Evolutionary conservation across 2,329 filamentous ascomycete genomes (phyloP).

Genomic region (Cercospora sp.): DNA sequence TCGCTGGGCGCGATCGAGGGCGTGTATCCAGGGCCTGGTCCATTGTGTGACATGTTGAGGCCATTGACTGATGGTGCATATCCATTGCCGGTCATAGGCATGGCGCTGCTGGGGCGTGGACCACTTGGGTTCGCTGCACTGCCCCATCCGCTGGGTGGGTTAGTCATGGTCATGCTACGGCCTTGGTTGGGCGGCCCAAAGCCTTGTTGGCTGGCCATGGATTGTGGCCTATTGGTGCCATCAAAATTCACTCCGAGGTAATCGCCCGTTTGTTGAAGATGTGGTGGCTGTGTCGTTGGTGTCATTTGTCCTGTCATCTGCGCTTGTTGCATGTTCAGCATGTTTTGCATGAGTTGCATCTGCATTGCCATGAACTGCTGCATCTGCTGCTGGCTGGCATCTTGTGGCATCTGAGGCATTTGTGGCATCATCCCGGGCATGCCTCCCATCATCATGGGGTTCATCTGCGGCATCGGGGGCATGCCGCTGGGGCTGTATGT

Average conservation of each 20-base stretch:
- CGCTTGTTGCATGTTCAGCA: slow-evolving; percentile 41
- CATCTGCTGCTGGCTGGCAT: slow-evolving; percentile 37
- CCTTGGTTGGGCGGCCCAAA: slow-evolving; percentile 37
- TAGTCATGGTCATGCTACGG: slow-evolving; percentile 81
- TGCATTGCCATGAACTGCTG: slow-evolving; percentile 44
- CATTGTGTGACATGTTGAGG: slow-evolving; percentile 41
- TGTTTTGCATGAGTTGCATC: slow-evolving; percentile 43
- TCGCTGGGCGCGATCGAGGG: slow-evolving; percentile 94
- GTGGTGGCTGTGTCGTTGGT: slow-evolving; percentile 11
- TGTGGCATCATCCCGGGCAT: slow-evolving; percentile 30
- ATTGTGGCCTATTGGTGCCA: slow-evolving; percentile 42
- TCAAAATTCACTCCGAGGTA: slow-evolving; percentile 31
- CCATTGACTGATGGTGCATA: slow-evolving; percentile 42
- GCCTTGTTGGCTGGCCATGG: slow-evolving; percentile 44
- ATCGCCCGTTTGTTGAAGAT: slow-evolving; percentile 25
- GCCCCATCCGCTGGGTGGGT: slow-evolving; percentile 52
- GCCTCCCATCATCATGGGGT: slow-evolving; percentile 23
- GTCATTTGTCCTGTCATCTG: slow-evolving; percentile 30
- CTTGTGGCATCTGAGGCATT: slow-evolving; percentile 25
- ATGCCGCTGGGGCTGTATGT: slow-evolving; percentile 33
- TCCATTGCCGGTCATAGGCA: slow-evolving; percentile 26
- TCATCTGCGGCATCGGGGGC: slow-evolving; percentile 33
- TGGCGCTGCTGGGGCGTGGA: slow-evolving; percentile 47
- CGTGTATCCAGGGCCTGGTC: slow-evolving; percentile 63
- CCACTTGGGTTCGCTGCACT: slow-evolving; percentile 39